These are phyloP conservation scores for Monilinia vaccinii-corymbosi DNA, from an alignment of 2,329 filamentous ascomycete genomes.

Conservation along the genomic window DNA sequence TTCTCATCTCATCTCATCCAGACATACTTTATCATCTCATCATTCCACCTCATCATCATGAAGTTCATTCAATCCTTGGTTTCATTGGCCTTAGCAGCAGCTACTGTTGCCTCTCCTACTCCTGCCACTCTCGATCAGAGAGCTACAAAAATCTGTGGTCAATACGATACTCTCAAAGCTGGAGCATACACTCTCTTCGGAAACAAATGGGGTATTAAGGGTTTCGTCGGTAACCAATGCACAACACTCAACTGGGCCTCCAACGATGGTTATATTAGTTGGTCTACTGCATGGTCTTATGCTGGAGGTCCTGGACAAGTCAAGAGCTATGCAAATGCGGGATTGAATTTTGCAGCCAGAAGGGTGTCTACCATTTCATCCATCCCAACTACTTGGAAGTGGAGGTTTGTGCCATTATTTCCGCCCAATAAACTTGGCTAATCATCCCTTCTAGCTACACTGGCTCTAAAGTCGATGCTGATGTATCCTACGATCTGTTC, in stretches of 20 bases:
- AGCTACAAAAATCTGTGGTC: conserved; percentile 24
- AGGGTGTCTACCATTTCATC: conserved; percentile 30
- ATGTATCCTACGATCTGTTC: conserved; percentile 56
- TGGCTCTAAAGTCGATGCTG: conserved; percentile 40
- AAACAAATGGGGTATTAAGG: conserved; percentile 20
- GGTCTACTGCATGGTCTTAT: conserved; percentile 35
- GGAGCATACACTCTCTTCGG: conserved; percentile 34
- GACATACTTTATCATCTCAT: neutral
- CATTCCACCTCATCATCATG: conserved; percentile 8
- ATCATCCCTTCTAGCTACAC: conserved; percentile 33
- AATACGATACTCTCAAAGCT: conserved; percentile 20
- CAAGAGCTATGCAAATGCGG: conserved; percentile 36
- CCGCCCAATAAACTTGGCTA: neutral
- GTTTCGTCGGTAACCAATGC: conserved; percentile 28
- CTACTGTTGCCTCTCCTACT: conserved; percentile 13
- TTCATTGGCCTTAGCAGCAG: conserved; percentile 6
- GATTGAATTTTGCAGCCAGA: conserved; percentile 31
- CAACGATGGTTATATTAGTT: conserved; percentile 29
- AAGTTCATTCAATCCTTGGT: conserved; percentile 13
- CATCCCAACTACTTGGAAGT: conserved; percentile 34
- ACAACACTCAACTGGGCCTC: conserved; percentile 31
- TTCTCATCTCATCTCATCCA: neutral
- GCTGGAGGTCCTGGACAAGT: conserved; percentile 30
- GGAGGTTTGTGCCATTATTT: conserved; percentile 27
- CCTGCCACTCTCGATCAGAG: conserved; percentile 28